Conservation (phyloP, 2,329 filamentous ascomycete genomes). For the Ophiostoma populinum region DNA sequence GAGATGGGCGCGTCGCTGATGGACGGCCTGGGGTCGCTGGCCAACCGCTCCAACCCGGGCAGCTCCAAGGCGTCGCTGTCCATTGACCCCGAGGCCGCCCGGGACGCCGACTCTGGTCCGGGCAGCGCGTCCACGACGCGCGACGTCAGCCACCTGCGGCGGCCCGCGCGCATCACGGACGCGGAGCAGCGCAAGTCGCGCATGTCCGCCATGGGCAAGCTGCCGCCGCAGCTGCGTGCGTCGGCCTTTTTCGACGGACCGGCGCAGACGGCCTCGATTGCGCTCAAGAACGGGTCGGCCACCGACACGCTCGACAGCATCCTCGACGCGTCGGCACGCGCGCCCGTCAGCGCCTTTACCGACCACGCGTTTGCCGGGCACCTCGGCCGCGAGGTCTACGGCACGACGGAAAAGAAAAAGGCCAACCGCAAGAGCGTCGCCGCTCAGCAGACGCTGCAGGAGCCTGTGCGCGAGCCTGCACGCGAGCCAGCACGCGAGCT, state of each 20-base stretch:
- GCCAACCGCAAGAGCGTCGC: not conserved
- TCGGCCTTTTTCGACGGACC: constrained; percentile 76
- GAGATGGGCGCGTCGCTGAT: constrained; percentile 13
- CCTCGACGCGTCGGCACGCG: constrained; percentile 70
- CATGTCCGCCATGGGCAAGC: constrained; percentile 22
- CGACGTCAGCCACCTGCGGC: constrained; percentile 14
- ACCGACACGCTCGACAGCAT: constrained; percentile 82
- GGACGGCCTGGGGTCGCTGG: not conserved
- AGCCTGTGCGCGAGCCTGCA: too few species aligned
- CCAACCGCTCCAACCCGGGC: too few species aligned
- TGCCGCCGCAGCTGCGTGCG: constrained; percentile 78
- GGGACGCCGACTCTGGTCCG: constrained; percentile 1
- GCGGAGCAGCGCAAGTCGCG: constrained; percentile 23
- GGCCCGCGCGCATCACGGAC: constrained; percentile 15
- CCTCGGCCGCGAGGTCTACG: constrained; percentile 60
- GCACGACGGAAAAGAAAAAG: constrained; percentile 31
- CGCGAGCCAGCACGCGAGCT: constrained; percentile 16
- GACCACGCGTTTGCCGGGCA: constrained; percentile 72
- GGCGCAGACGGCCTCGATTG: constrained; percentile 28
- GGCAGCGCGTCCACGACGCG: not conserved
- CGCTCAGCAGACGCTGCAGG: not conserved
- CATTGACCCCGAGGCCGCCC: not conserved
- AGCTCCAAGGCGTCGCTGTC: not conserved
- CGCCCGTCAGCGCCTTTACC: constrained; percentile 81
- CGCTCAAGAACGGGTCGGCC: constrained; percentile 62